A percentile compares a stretch with the other conserved stretches of the same genome.
Conservation (phyloP, 768 basidiomycete genomes). For the Termitomyces sp. region DNA sequence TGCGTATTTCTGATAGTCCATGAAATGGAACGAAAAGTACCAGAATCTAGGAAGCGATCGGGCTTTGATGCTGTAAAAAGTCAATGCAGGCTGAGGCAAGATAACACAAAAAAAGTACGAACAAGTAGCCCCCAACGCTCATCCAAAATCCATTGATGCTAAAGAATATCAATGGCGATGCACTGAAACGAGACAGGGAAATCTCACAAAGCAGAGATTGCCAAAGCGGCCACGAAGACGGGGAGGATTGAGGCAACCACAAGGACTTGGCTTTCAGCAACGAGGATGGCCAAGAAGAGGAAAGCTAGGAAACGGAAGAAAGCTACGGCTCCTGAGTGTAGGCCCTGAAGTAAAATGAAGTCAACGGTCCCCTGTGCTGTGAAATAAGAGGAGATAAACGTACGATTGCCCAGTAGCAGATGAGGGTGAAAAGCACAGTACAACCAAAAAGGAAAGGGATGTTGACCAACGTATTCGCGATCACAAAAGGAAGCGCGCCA, state of each 20-base stretch:
- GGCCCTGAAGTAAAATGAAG: slow-evolving; percentile 30
- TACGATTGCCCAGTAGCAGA: slow-evolving; percentile 53
- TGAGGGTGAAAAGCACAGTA: slow-evolving; percentile 44
- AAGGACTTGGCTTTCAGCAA: slow-evolving; percentile 51
- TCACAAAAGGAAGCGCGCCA: slow-evolving; percentile 48
- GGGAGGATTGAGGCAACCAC: slow-evolving; percentile 52
- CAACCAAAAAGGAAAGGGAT: slow-evolving; percentile 55
- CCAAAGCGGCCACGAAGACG: slow-evolving; percentile 59
- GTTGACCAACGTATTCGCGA: slow-evolving; percentile 53
- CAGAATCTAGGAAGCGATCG: slow-evolving; percentile 55
- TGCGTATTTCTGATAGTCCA: slow-evolving; percentile 51
- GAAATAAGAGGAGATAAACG: slow-evolving; percentile 12
- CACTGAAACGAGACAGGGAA: not conserved
- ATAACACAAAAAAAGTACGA: slow-evolving; percentile 14
- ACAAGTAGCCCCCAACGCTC: slow-evolving; percentile 51
- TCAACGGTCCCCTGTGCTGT: not conserved
- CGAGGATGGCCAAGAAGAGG: slow-evolving; percentile 52
- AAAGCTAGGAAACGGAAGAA: slow-evolving; percentile 58
- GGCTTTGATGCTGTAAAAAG: slow-evolving; percentile 45
- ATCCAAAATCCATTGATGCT: slow-evolving; percentile 58
- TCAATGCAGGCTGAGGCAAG: slow-evolving; percentile 1
- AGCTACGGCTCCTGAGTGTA: slow-evolving; percentile 44
- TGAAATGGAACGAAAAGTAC: slow-evolving; percentile 56
- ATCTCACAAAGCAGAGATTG: slow-evolving; percentile 46
- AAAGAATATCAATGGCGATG: not conserved